Evolutionary conservation across 495 filamentous ascomycete genomes (phyloP), one percentile per base, ranked within the genome.

Genomic region (Jackrogersella minutella): DNA sequence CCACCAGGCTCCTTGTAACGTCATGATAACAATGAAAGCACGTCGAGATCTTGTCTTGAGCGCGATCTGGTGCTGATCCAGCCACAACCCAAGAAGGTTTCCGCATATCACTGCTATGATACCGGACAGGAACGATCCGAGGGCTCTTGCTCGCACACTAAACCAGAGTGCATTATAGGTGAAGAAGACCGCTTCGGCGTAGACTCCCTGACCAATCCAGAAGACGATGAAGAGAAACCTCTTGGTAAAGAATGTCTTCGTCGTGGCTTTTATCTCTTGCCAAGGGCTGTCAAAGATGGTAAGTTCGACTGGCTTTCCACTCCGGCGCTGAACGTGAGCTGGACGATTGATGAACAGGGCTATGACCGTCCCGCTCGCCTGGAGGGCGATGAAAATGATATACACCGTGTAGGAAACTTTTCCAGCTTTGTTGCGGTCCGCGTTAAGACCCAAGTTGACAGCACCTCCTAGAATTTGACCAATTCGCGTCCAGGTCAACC

Each of bases 381-480:
- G 87, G 0, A 90, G 72, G 1, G 82, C 84, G 56, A 90, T 87
- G 66, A 90, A 90, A 5, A 86, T 73, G 19, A 85, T 67, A 56
- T 85, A 88, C 0, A 88, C 85, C 1, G 80, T 80, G 44, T 87
- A 88, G 2, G 84, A 86, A 0, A 91, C 84, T 52, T 85, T 83
- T 3, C 88, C 88, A 4, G 82, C 82, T 39, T 79, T 61, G 52
- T 80, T 74, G 21, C 78, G 75, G 28, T 85, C 62, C 8, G 78
- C 79, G 71, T 91, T 89, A 14, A 91, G 71, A 4, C 84, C 85
- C 1, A 91, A 75, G 21, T 85, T 87, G 54, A 90, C 84, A 0
- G 84, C 84, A 16, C 87, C 88, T 19, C 88, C 88, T 0, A 91
- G 60, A 19, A 90, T 86, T 70, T 89, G 86, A 3, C 86, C 88